Evolutionary conservation across 495 filamentous ascomycete species (phyloP).

Genomic region (Tuber umbilicatum): DNA sequence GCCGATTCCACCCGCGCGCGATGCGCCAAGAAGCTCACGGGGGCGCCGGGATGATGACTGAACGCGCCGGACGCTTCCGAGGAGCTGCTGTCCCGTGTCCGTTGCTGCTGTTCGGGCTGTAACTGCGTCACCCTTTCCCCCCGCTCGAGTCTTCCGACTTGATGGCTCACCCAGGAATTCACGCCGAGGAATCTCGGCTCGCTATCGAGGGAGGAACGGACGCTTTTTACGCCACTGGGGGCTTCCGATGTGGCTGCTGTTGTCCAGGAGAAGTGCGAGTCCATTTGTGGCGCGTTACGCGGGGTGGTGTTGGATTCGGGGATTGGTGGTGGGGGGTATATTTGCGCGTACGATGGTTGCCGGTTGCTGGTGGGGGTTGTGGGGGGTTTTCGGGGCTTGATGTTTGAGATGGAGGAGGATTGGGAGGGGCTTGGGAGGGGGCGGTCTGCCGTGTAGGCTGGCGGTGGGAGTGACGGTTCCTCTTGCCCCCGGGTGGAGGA

Average conservation of each 20-base stretch:
- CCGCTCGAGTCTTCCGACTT: slow-evolving; percentile 39
- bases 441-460: neutral
- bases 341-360: neutral
- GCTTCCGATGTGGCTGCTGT: neutral
- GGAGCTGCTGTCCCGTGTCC: neutral
- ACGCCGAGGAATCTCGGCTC: slow-evolving; percentile 52
- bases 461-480: neutral
- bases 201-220: slow-evolving; percentile 25
- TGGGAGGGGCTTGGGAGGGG: slow-evolving; percentile 15
- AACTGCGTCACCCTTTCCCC: slow-evolving; percentile 18
- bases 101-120: slow-evolving; percentile 8
- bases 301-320: slow-evolving; percentile 21
- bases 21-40: slow-evolving; percentile 17
- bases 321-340: slow-evolving; percentile 18
- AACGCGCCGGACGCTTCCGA: slow-evolving; percentile 27
- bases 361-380: neutral
- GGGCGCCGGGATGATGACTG: slow-evolving; percentile 26
- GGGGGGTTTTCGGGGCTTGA: neutral
- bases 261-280: slow-evolving; percentile 31
- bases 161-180: slow-evolving; percentile 58
- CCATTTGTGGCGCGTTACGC: slow-evolving; percentile 7
- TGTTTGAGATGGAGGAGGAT: slow-evolving; percentile 31
- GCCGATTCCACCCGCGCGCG: slow-evolving; percentile 19
- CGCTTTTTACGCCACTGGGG: slow-evolving; percentile 7
- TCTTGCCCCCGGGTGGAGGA: neutral